Evolutionary conservation across 2,329 filamentous ascomycete species (phyloP).

Genomic region (Chrysosporium keratinophilum): DNA sequence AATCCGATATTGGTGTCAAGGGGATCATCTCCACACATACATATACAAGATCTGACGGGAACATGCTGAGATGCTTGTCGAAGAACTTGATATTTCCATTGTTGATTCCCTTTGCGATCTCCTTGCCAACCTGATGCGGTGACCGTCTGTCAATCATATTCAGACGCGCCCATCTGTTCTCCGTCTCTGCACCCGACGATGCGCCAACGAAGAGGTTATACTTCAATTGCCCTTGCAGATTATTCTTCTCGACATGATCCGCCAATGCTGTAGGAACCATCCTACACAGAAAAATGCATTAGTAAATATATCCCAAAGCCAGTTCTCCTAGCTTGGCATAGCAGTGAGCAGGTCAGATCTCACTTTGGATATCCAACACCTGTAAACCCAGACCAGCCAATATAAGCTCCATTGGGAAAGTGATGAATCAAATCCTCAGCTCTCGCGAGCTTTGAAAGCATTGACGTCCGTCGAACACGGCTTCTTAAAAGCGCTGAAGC

Average conservation of each 20-base stretch:
- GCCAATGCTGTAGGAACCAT: conserved; percentile 75
- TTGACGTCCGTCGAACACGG: conserved; percentile 62
- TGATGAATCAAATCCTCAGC: conserved; percentile 69
- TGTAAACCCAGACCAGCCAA: conserved; percentile 87
- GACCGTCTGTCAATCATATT: conserved; percentile 82
- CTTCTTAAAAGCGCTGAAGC: conserved; percentile 66
- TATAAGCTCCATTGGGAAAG: conserved; percentile 75
- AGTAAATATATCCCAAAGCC: background rate
- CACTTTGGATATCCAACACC: conserved; percentile 83
- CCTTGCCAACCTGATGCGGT: conserved; percentile 83
- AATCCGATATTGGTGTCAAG: background rate
- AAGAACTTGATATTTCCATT: conserved; percentile 82
- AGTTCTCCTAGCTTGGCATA: too few relatives aligned
- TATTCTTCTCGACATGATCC: conserved; percentile 81
- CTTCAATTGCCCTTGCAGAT: conserved; percentile 69
- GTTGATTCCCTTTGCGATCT: conserved; percentile 84
- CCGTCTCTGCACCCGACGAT: conserved; percentile 80
- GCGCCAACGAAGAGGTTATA: conserved; percentile 84
- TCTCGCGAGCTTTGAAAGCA: conserved; percentile 68
- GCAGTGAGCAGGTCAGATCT: too few relatives aligned
- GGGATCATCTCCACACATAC: conserved; percentile 29
- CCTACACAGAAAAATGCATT: conserved; percentile 34
- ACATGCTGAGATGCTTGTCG: conserved; percentile 90
- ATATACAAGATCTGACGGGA: conserved; percentile 76
- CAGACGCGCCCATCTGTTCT: conserved; percentile 79